phyloP scores from a whole-genome alignment of 1,284 basidiomycete genomes.

The Cutaneotrichosporon sp. region DNA sequence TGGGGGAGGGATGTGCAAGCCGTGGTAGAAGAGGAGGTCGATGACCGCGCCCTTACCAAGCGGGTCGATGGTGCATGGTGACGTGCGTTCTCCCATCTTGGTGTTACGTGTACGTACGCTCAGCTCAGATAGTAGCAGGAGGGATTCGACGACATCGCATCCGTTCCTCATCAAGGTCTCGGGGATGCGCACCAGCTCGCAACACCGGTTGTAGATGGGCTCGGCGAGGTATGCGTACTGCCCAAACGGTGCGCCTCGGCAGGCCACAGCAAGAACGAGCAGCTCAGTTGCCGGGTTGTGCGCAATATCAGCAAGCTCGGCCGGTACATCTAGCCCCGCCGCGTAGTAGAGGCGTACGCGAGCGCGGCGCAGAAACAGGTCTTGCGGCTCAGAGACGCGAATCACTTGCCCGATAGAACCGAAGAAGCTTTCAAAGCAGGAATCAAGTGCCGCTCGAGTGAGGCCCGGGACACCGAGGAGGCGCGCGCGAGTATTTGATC shows the following conservation, averaged over 20 bases:
- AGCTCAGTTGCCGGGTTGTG: conserved; percentile 13
- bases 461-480: conserved; percentile 17
- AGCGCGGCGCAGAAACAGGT: conserved; percentile 9
- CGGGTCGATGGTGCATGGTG: conserved; percentile 11
- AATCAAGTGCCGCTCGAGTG: conserved; percentile 14
- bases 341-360: conserved; percentile 15
- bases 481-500: not conserved
- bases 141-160: conserved; percentile 15
- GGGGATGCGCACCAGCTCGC: not conserved
- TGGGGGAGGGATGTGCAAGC: conserved; percentile 10
- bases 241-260: conserved; percentile 16
- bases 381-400: conserved; percentile 2
- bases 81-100: not conserved
- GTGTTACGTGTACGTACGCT: conserved; percentile 8
- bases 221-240: conserved; percentile 7
- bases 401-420: conserved; percentile 14
- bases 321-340: conserved; percentile 14
- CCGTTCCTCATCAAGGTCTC: not conserved
- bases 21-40: conserved; percentile 15
- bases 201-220: conserved; percentile 10
- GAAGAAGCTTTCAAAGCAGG: conserved; percentile 18
- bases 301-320: conserved; percentile 14
- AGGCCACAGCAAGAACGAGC: conserved; percentile 16
- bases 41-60: conserved; percentile 20
- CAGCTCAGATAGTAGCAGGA: conserved; percentile 15